Base-by-base conservation (phyloP, 305 asterid genomes). In the Caryopteris hybrid region DNA sequence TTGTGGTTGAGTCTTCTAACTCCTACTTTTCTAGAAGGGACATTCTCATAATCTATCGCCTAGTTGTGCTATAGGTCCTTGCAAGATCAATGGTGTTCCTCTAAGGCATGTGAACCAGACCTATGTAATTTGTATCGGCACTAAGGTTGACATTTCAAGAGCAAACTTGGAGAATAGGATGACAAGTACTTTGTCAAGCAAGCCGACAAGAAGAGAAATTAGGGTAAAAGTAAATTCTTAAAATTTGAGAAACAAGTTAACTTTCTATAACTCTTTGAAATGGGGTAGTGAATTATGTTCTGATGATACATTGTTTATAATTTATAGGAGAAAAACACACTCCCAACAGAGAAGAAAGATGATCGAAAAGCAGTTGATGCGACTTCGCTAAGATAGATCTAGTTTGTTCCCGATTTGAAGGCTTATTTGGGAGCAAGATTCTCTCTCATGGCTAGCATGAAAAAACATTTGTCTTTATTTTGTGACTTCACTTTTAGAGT, bases 1-100 rank as follows among this genome's bases (percentile, higher is more conserved):
- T 34, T 43, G 68, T 73, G 71, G 62, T n/a, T 53, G 56, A 36
- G 53, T 17, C n/a, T n/a, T 71, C 0, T 13, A 52, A 43, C 62
- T 22, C 18, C 23, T 54, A 59, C 68, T 20, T 63, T 66, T 73
- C 59, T 16, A 3, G 57, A 69, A 0, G 60, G 56, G 60, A 43
- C 55, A 12, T 53, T 67, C 66, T 71, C 76, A 67, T 80, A 77
- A 41, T 74, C 70, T 65, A 71, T 72, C n/a, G 74, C 75, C 75
- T 71, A 68, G 78, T 62, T 1, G 1, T 61, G 18, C 13, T 68
- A 20, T 79, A 90, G 91, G 97, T 17, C 97, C 97, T 1, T 90
- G 76, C 84, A 84, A 84, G 80, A 67, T 90, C 16, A 90, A 90
- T 8, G 97, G 97, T 53, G 97, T 90, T 13, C 97, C 97, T 25